Evolutionary conservation across 2,329 filamentous ascomycete species (phyloP).

Genomic region (Apiospora phragmitis): DNA sequence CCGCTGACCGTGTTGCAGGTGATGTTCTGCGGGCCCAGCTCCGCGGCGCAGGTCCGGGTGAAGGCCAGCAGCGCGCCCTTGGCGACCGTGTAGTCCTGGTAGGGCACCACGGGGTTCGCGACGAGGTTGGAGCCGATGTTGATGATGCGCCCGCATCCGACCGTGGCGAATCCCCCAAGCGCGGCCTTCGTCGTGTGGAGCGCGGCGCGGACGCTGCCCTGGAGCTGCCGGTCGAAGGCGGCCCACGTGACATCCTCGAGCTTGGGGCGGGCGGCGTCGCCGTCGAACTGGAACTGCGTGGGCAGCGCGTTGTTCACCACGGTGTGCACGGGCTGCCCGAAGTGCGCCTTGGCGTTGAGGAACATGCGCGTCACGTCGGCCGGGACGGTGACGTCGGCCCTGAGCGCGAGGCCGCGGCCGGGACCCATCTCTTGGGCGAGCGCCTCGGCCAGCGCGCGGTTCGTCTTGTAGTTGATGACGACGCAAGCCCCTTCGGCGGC

Average conservation of each 20-base stretch:
- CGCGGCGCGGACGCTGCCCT: constrained; percentile 9
- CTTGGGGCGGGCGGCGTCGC: constrained; percentile 9
- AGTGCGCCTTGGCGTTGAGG: neutral
- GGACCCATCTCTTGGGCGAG: constrained; percentile 5
- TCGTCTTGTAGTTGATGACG: constrained; percentile 7
- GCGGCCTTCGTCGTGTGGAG: constrained; percentile 14
- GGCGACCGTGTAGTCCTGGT: constrained; percentile 16
- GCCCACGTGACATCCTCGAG: constrained; percentile 8
- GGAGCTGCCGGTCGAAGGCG: constrained; percentile 11
- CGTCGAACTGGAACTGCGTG: constrained; percentile 11
- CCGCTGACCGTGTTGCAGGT: constrained; percentile 14
- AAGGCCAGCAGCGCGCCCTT: constrained; percentile 15
- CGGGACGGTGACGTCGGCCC: constrained; percentile 13
- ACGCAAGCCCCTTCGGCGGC: constrained; percentile 2
- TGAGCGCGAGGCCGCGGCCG: neutral
- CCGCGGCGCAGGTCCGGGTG: constrained; percentile 13
- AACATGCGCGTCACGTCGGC: constrained; percentile 3
- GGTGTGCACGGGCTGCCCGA: neutral
- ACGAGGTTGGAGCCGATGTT: constrained; percentile 16
- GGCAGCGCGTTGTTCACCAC: constrained; percentile 15
- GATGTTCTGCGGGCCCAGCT: constrained; percentile 8
- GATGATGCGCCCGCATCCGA: constrained; percentile 12
- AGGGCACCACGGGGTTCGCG: constrained; percentile 15
- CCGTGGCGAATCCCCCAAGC: neutral
- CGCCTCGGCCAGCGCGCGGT: neutral